Conservation (phyloP, 345 rosid genomes). For the Sisymbrium irio region DNA sequence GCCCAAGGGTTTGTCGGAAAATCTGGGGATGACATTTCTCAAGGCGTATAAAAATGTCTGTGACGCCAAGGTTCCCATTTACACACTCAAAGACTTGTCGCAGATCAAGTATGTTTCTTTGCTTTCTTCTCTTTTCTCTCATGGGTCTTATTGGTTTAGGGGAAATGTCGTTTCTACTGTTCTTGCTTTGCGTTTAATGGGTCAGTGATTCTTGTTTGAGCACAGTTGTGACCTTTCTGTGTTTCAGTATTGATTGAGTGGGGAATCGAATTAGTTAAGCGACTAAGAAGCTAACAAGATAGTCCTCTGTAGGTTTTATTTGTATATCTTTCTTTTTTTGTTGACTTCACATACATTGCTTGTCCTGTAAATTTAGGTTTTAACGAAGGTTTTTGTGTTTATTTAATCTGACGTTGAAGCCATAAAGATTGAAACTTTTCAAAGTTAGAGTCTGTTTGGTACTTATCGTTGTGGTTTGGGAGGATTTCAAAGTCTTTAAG, state of each 20-base stretch:
- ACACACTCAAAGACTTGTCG: conserved; percentile 71
- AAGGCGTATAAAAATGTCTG: conserved; percentile 61
- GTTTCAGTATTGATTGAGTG: too few relatives aligned
- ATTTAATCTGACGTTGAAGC: not conserved
- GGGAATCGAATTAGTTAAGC: not conserved
- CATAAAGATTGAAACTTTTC: not conserved
- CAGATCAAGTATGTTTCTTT: conserved; percentile 57
- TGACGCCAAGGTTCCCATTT: conserved; percentile 48
- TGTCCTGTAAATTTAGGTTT: too few relatives aligned
- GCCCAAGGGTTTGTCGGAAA: conserved; percentile 76
- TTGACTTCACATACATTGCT: too few relatives aligned
- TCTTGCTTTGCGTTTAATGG: not conserved
- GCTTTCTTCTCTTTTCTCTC: not conserved
- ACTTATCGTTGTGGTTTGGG: too few relatives aligned
- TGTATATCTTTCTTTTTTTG: too few relatives aligned
- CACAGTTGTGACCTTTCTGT: not conserved
- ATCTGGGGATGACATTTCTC: conserved; percentile 51
- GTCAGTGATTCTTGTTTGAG: not conserved
- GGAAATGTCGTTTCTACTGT: not conserved
- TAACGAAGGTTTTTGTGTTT: too few relatives aligned
- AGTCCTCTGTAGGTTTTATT: too few relatives aligned
- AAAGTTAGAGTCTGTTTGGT: not conserved
- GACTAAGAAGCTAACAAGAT: too few relatives aligned
- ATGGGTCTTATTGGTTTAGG: not conserved
- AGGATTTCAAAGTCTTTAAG: too few relatives aligned